phyloP scores from a whole-genome alignment of 2,329 filamentous ascomycete genomes.

The Hypocreales sp. region DNA sequence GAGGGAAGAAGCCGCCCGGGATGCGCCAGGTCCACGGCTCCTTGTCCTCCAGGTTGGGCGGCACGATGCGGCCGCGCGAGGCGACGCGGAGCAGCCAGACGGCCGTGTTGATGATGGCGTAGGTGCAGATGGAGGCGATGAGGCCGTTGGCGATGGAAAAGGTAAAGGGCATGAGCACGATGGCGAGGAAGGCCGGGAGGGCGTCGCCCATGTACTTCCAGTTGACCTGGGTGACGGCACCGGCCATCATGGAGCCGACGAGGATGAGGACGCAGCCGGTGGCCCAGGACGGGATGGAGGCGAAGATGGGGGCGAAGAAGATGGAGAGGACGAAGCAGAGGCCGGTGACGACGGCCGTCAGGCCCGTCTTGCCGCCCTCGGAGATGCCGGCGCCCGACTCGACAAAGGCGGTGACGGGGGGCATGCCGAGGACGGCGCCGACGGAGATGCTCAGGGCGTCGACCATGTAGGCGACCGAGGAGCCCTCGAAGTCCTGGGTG shows the following conservation, averaged over 20 bases:
- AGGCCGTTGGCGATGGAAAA: conserved; percentile 81
- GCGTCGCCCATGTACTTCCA: conserved; percentile 77
- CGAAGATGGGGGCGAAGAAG: conserved; percentile 84
- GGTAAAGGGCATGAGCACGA: conserved; percentile 77
- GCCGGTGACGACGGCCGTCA: conserved; percentile 68
- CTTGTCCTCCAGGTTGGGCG: conserved; percentile 59
- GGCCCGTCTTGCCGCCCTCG: conserved; percentile 69
- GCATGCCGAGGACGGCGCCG: conserved; percentile 60
- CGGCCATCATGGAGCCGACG: conserved; percentile 78
- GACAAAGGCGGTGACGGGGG: conserved; percentile 75
- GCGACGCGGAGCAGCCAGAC: conserved; percentile 54
- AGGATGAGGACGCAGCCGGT: conserved; percentile 80
- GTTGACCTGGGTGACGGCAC: conserved; percentile 69
- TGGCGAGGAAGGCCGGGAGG: conserved; percentile 70
- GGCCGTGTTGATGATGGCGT: conserved; percentile 57
- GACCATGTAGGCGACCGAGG: conserved; percentile 67
- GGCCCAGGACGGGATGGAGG: conserved; percentile 78
- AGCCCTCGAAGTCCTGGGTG: conserved; percentile 79
- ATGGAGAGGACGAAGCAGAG: conserved; percentile 75
- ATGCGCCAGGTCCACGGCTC: conserved; percentile 70
- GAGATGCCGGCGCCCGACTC: conserved; percentile 84
- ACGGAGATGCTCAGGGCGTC: conserved; percentile 69
- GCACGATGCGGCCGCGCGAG: conserved; percentile 55
- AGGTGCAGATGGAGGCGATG: conserved; percentile 64
- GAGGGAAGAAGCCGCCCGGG: conserved; percentile 58